Evolutionary conservation across 495 filamentous ascomycete genomes (phyloP), one percentile per base, ranked within the genome.

Genomic region (Neurospora sp.): DNA sequence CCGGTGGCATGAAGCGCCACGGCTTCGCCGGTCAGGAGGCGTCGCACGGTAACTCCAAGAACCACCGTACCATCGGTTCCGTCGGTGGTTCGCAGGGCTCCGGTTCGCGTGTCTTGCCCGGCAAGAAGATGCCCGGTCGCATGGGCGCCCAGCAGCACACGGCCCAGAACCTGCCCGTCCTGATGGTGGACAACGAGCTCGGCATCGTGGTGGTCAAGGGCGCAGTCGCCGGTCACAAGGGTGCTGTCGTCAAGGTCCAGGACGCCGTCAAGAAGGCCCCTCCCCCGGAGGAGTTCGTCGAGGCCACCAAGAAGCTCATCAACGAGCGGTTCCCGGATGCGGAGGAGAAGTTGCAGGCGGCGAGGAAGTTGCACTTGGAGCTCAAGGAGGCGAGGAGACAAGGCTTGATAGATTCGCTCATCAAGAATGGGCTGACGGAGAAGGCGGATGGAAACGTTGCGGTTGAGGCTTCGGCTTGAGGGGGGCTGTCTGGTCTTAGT

Each of bases 61-160:
- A 91, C 69, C 96, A 99, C 85, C 88, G 96, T 78, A 90, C 92
- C 3, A 91, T 97, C 85, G 96, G 96, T 85, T 94, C 92, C 5
- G 85, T 89, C 15, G 96, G 96, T 75, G 92, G 90, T 43, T 90
- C 90, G 77, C 96, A 99, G 82, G 96, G 96, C 75, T 90, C 92
- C 80, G 96, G 96, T 81, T 96, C 93, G 59, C 86, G 96, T 77
- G 96, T 99, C 54, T 88, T 91, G 73, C 96, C 96, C 0, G 96
- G 96, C 70, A 99, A 99, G 90, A 93, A 92, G 82, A 99, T 99
- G 96, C 89, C 96, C 28, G 96, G 96, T 72, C 88, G 93, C 62
- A 98, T 99, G 96, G 96, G 96, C 34, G 90, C 90, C 72, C 86
- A 94, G 81, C 88, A 89, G 75, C 91, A 93, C 59, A 99, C 96